Percentiles rank a stretch among this genome's conserved stretches.
phyloP scores from a whole-genome alignment of 768 basidiomycete species.

The Lentinula boryana region DNA sequence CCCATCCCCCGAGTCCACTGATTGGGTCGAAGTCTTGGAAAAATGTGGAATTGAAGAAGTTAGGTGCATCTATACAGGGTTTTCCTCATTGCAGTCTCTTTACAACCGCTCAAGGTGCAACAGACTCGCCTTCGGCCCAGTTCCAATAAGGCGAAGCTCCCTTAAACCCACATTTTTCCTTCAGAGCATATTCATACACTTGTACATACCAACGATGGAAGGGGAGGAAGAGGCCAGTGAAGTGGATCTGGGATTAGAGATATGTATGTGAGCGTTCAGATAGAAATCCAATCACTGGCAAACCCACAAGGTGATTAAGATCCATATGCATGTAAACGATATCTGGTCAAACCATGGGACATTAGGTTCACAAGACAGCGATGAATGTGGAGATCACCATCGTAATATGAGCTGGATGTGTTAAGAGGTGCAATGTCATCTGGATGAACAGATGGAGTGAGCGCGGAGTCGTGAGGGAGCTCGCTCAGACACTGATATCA shows the following conservation, averaged over 20 bases:
- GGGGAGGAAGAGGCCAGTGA: constrained; percentile 16
- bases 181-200: constrained; percentile 11
- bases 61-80: constrained; percentile 2
- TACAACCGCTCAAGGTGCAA: neutral
- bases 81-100: neutral
- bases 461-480: constrained; percentile 3
- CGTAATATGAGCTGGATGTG: constrained; percentile 13
- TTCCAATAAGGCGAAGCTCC: constrained; percentile 20
- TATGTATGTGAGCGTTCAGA: neutral
- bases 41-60: constrained; percentile 12
- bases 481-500: constrained; percentile 13
- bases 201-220: constrained; percentile 18
- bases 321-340: constrained; percentile 16
- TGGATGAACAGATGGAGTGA: constrained; percentile 7
- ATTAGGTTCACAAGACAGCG: neutral
- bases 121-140: constrained; percentile 14
- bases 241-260: constrained; percentile 11
- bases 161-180: constrained; percentile 11
- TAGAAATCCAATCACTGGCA: neutral
- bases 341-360: constrained; percentile 3
- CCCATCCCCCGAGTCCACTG: constrained; percentile 17
- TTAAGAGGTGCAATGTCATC: constrained; percentile 13
- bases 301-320: constrained; percentile 3
- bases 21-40: constrained; percentile 13
- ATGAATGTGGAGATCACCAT: constrained; percentile 11